Percentiles rank a stretch among this genome's conserved stretches.
Conservation (phyloP, 257 asterid species). For the Datura wrightii region DNA sequence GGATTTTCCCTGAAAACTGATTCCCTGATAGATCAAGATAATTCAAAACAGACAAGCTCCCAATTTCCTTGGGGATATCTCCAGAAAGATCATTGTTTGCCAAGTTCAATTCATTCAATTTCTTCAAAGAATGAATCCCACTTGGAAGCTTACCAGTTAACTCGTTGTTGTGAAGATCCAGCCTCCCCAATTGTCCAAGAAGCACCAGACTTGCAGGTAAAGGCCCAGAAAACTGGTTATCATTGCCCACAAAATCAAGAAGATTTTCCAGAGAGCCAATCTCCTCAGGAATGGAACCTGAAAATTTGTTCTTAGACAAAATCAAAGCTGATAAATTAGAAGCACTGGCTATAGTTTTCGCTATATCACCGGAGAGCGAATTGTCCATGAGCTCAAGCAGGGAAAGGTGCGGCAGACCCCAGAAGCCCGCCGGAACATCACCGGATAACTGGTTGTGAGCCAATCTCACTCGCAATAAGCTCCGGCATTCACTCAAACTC, state of each 20-base stretch:
- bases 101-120: conserved; percentile 79
- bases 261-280: conserved; percentile 71
- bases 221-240: conserved; percentile 67
- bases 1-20: conserved; percentile 70
- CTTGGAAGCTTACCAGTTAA: conserved; percentile 75
- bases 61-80: conserved; percentile 76
- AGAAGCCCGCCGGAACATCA: conserved; percentile 69
- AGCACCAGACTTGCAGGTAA: conserved; percentile 75
- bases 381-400: conserved; percentile 78
- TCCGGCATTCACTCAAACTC: conserved; percentile 68
- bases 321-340: conserved; percentile 76
- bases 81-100: conserved; percentile 82
- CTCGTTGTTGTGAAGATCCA: conserved; percentile 78
- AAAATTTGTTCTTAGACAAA: conserved; percentile 72
- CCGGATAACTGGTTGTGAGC: conserved; percentile 79
- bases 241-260: conserved; percentile 68
- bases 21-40: conserved; percentile 93
- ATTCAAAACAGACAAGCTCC: conserved; percentile 73
- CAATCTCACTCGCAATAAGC: conserved; percentile 76
- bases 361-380: conserved; percentile 75
- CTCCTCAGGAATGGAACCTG: conserved; percentile 86
- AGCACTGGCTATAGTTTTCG: conserved; percentile 76
- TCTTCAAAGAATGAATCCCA: conserved; percentile 72
- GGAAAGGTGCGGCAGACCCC: conserved; percentile 95
- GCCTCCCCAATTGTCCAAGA: conserved; percentile 84